Percentiles rank a stretch among this genome's conserved stretches.
These are phyloP conservation scores for Chlorencoelia australis DNA, from an alignment of 2,329 filamentous ascomycete genomes.

Conservation along the genomic window DNA sequence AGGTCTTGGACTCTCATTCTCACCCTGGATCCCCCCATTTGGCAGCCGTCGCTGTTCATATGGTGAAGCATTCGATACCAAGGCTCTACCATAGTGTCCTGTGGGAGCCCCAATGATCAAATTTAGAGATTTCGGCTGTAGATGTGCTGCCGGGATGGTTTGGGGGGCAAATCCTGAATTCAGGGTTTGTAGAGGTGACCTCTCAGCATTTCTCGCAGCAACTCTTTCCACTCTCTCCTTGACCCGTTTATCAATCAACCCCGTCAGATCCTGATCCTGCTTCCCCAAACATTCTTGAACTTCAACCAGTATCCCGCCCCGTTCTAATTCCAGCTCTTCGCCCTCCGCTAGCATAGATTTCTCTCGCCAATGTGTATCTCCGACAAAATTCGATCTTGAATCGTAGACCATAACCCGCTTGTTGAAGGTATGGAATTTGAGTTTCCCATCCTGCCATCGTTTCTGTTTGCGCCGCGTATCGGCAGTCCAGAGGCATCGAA, in stretches of 20 bases:
- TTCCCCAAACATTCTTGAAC: conserved; percentile 66
- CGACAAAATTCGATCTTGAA: conserved; percentile 67
- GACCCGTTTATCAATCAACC: conserved; percentile 59
- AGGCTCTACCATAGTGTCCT: conserved; percentile 51
- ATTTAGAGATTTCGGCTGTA: conserved; percentile 48
- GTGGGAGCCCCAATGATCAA: conserved; percentile 51
- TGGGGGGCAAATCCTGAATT: conserved; percentile 11
- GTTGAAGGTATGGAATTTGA: conserved; percentile 87
- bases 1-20: conserved; percentile 24
- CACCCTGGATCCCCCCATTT: conserved; percentile 9
- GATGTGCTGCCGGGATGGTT: conserved; percentile 31
- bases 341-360: conserved; percentile 63
- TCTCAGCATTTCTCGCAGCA: conserved; percentile 26
- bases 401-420: conserved; percentile 86
- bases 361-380: conserved; percentile 73
- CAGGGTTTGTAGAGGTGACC: conserved; percentile 23
- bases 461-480: conserved; percentile 82
- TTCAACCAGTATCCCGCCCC: conserved; percentile 66
- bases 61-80: conserved; percentile 49
- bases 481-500: conserved; percentile 76
- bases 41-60: conserved; percentile 46
- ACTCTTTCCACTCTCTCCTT: conserved; percentile 44
- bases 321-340: conserved; percentile 71
- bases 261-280: conserved; percentile 67
- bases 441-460: conserved; percentile 83